Evolutionary conservation across 2,329 filamentous ascomycete genomes (phyloP).

Genomic region (Biscogniauxia sp.): DNA sequence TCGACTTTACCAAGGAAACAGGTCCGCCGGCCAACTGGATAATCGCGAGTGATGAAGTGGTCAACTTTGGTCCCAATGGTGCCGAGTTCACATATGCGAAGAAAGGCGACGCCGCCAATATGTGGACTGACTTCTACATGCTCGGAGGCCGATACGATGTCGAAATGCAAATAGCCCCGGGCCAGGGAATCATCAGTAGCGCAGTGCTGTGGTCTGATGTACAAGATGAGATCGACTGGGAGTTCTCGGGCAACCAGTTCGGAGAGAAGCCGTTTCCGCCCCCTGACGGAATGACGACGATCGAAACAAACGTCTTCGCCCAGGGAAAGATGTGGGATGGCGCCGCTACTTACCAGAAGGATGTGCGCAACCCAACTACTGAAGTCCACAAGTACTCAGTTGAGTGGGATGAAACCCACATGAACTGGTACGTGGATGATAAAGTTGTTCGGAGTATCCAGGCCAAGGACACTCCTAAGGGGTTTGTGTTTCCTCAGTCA

Average conservation of each 20-base stretch:
- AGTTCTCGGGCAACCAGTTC: conserved; percentile 33
- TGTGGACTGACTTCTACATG: conserved; percentile 34
- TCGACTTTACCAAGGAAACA: conserved; percentile 32
- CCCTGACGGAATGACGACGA: conserved; percentile 25
- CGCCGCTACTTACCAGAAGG: conserved; percentile 28
- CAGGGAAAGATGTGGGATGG: conserved; percentile 33
- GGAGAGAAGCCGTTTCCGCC: conserved; percentile 31
- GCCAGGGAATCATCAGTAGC: conserved; percentile 30
- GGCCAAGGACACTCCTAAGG: conserved; percentile 23
- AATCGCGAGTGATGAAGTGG: conserved; percentile 23
- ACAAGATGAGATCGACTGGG: conserved; percentile 34
- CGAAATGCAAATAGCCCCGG: conserved; percentile 32
- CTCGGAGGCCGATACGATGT: conserved; percentile 33
- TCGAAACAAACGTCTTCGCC: conserved; percentile 28
- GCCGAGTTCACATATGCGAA: conserved; percentile 31
- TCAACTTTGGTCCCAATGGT: conserved; percentile 29
- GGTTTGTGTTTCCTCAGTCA: conserved; percentile 29
- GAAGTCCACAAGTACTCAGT: conserved; percentile 34
- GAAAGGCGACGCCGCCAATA: conserved; percentile 29
- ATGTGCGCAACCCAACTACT: conserved; percentile 24
- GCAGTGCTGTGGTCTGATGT: conserved; percentile 29
- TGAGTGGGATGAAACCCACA: conserved; percentile 31
- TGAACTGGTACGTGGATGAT: conserved; percentile 31
- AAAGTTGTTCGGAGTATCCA: conserved; percentile 26
- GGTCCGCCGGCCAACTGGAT: conserved; percentile 24